phyloP scores from a whole-genome alignment of 495 filamentous ascomycete genomes.

The Lophiostoma macrostomum region DNA sequence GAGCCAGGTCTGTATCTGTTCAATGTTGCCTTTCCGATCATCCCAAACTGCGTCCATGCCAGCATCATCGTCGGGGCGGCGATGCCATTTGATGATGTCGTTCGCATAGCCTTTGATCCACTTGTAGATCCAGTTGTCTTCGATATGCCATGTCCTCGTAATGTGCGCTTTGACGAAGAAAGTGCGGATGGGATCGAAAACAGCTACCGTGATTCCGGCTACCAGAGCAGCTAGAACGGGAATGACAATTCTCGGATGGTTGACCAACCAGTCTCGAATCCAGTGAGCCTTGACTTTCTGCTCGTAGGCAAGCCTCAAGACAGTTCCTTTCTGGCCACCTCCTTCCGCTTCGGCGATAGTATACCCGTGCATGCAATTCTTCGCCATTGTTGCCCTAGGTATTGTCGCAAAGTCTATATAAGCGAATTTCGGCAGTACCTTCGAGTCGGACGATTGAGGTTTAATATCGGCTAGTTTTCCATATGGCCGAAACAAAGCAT shows the following conservation, averaged over 20 bases:
- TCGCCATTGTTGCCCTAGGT: constrained; percentile 76
- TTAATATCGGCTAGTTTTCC: constrained; percentile 83
- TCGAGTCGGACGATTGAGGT: constrained; percentile 76
- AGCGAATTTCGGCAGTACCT: constrained; percentile 74
- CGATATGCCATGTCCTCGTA: constrained; percentile 68
- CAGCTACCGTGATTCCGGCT: constrained; percentile 78
- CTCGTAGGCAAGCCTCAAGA: constrained; percentile 77
- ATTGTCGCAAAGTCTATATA: constrained; percentile 68
- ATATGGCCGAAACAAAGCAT: constrained; percentile 83
- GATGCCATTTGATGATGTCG: constrained; percentile 62
- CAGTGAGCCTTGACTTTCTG: constrained; percentile 69
- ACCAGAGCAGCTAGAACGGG: constrained; percentile 74
- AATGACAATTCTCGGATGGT: constrained; percentile 84
- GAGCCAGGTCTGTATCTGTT: constrained; percentile 79
- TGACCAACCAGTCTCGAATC: constrained; percentile 85
- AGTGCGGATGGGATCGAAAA: constrained; percentile 85
- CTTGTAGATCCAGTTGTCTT: constrained; percentile 64
- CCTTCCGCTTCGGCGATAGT: constrained; percentile 55
- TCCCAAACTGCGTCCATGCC: constrained; percentile 82
- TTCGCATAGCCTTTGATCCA: constrained; percentile 80
- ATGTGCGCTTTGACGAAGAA: constrained; percentile 89
- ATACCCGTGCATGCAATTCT: constrained; percentile 90
- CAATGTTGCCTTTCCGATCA: constrained; percentile 75
- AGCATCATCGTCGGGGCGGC: constrained; percentile 57
- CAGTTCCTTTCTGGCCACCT: constrained; percentile 71